phyloP scores from a whole-genome alignment of 2,329 filamentous ascomycete genomes.

The Microdochium nivale region DNA sequence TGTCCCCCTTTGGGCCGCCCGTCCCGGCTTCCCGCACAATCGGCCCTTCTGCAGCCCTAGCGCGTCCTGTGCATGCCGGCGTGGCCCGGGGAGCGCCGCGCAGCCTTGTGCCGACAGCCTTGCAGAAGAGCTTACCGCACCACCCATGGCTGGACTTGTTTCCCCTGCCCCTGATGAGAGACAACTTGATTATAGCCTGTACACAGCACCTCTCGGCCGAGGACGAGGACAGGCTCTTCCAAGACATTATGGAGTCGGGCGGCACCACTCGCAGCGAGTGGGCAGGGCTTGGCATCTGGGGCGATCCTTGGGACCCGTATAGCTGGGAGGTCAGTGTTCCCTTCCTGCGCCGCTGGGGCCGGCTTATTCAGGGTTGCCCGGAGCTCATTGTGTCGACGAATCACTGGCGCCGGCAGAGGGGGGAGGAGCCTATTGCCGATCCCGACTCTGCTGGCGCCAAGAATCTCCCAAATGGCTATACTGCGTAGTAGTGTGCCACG shows the following conservation, averaged over 20 bases:
- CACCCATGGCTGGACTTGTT: constrained; percentile 6
- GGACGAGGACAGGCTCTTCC: constrained; percentile 3
- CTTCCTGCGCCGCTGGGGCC: constrained; percentile 28
- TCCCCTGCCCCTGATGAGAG: constrained; percentile 4
- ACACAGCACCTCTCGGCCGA: not conserved
- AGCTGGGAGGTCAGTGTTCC: constrained; percentile 32
- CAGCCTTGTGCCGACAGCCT: constrained; percentile 1
- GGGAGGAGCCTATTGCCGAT: constrained; percentile 9
- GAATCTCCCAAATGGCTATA: too few relatives aligned
- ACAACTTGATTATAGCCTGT: constrained; percentile 3
- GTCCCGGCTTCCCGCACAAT: not conserved
- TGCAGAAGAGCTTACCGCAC: constrained; percentile 2
- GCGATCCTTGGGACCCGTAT: constrained; percentile 24
- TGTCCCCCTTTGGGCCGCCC: not conserved
- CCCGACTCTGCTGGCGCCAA: too few relatives aligned
- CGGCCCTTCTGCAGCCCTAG: not conserved
- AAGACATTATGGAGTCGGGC: constrained; percentile 3
- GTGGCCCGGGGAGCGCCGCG: not conserved
- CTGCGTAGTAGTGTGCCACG: too few relatives aligned
- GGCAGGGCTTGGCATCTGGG: constrained; percentile 18
- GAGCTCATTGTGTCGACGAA: constrained; percentile 27
- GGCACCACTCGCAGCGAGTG: not conserved
- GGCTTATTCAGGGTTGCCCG: constrained; percentile 27
- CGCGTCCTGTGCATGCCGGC: not conserved
- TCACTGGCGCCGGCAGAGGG: constrained; percentile 22